phyloP scores from a whole-genome alignment of 192 early-diverging fungal species.

The Backusella australiensis region DNA sequence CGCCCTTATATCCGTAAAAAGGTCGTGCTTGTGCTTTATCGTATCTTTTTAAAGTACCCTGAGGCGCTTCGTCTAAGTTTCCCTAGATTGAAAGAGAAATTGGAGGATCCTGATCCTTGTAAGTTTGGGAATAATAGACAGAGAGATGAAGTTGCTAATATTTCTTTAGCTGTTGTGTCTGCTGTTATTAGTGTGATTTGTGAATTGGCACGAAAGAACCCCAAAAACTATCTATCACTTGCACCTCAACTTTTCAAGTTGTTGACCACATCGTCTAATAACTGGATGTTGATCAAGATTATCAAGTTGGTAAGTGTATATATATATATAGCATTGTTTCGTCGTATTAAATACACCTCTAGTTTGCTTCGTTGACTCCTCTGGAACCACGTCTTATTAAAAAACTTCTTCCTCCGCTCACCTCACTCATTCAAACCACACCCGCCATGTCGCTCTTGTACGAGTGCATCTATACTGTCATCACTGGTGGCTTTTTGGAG shows the following conservation, averaged over 20 bases:
- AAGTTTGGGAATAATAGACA: conserved; percentile 16
- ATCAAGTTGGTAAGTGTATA: conserved; percentile 81
- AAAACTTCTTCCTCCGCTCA: conserved; percentile 83
- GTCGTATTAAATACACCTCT: neutral
- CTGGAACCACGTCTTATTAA: conserved; percentile 91
- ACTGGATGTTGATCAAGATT: conserved; percentile 99
- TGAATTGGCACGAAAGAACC: conserved; percentile 91
- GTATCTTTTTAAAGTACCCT: conserved; percentile 86
- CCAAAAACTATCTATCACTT: conserved; percentile 89
- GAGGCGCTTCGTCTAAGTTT: conserved; percentile 82
- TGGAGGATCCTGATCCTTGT: conserved; percentile 93
- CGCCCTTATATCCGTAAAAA: conserved; percentile 91
- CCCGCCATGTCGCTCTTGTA: conserved; percentile 96
- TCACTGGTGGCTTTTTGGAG: conserved; percentile 84
- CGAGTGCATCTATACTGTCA: conserved; percentile 94
- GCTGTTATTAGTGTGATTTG: conserved; percentile 95
- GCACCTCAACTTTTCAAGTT: conserved; percentile 93
- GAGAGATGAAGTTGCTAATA: neutral
- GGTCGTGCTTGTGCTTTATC: conserved; percentile 85
- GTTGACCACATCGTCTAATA: conserved; percentile 87
- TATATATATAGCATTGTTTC: neutral
- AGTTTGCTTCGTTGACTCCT: conserved; percentile 91
- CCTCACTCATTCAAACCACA: conserved; percentile 83
- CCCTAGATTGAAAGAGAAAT: conserved; percentile 78
- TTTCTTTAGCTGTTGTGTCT: conserved; percentile 75